phyloP scores from a whole-genome alignment of 768 basidiomycete species.

The Boletus sp. region DNA sequence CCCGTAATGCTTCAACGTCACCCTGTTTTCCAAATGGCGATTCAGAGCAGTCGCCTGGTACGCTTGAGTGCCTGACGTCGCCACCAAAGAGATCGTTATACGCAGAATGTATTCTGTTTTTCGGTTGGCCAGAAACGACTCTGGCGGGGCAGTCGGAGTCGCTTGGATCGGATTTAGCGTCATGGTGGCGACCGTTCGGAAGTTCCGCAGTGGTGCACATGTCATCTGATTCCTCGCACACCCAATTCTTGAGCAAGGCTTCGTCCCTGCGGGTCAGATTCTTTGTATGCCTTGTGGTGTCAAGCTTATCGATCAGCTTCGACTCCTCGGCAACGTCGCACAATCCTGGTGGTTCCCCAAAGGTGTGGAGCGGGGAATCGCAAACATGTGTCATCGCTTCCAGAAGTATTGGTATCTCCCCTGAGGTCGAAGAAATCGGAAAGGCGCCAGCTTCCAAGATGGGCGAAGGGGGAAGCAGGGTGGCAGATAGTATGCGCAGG shows the following conservation, averaged over 20 bases:
- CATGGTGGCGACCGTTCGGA: not conserved
- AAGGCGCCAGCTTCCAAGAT: constrained; percentile 40
- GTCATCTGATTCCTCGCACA: constrained; percentile 2
- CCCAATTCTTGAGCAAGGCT: constrained; percentile 1
- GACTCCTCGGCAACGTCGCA: constrained; percentile 6
- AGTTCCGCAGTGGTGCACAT: not conserved
- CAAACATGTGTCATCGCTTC: constrained; percentile 21
- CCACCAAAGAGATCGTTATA: not conserved
- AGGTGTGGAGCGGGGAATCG: constrained; percentile 1
- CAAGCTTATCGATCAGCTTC: not conserved
- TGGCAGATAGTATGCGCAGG: constrained; percentile 36
- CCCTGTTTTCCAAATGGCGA: not conserved
- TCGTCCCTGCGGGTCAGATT: not conserved
- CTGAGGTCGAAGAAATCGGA: constrained; percentile 39
- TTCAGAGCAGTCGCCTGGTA: not conserved
- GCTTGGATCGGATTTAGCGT: not conserved
- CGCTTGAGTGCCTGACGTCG: not conserved
- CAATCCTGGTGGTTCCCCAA: not conserved
- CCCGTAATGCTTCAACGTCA: constrained; percentile 2
- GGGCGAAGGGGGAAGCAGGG: constrained; percentile 45
- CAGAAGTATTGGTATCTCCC: constrained; percentile 52
- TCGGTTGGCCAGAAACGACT: not conserved
- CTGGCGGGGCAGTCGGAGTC: not conserved
- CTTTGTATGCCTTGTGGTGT: not conserved
- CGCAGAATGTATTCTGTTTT: not conserved